These are phyloP conservation scores for Pseudogymnoascus sp. DNA, from an alignment of 2,329 filamentous ascomycete genomes.

Conservation along the genomic window DNA sequence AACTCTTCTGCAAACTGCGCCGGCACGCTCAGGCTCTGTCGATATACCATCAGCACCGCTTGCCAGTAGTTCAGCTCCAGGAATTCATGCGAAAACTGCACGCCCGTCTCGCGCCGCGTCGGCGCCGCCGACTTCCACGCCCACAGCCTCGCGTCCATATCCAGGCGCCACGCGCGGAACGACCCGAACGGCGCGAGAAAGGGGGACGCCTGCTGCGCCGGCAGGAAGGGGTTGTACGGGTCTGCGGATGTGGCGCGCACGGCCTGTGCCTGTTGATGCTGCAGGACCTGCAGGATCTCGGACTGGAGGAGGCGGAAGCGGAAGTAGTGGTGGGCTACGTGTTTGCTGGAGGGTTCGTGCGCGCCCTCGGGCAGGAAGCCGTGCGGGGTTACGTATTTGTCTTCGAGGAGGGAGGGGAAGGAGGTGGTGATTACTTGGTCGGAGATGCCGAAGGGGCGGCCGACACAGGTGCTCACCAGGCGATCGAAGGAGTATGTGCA, in stretches of 20 bases:
- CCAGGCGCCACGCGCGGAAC: slow-evolving; percentile 78
- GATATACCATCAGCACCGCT: slow-evolving; percentile 88
- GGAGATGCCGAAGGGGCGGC: slow-evolving; percentile 86
- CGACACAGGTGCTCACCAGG: slow-evolving; percentile 90
- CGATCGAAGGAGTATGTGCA: slow-evolving; percentile 91
- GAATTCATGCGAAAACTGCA: slow-evolving; percentile 82
- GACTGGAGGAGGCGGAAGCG: slow-evolving; percentile 81
- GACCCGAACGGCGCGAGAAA: slow-evolving; percentile 77
- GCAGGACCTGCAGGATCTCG: slow-evolving; percentile 87
- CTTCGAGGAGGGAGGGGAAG: slow-evolving; percentile 81
- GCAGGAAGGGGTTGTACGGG: slow-evolving; percentile 61
- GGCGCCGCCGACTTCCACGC: slow-evolving; percentile 84
- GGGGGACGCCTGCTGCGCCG: slow-evolving; percentile 70
- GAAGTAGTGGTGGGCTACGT: slow-evolving; percentile 87
- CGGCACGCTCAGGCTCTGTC: slow-evolving; percentile 81
- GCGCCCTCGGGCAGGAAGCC: slow-evolving; percentile 57
- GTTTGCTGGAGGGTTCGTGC: slow-evolving; percentile 71
- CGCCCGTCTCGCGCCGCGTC: slow-evolving; percentile 68
- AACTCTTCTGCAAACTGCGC: slow-evolving; percentile 75
- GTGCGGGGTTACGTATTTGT: slow-evolving; percentile 72
- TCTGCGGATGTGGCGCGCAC: slow-evolving; percentile 60
- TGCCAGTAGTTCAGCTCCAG: slow-evolving; percentile 97
- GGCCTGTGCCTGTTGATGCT: slow-evolving; percentile 80
- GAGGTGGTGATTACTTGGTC: slow-evolving; percentile 95
- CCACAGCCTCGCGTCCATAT: slow-evolving; percentile 73